These are phyloP conservation scores for Cymbopogon citratus DNA, from an alignment of 176 grass and related monocot species.

Conservation along the genomic window DNA sequence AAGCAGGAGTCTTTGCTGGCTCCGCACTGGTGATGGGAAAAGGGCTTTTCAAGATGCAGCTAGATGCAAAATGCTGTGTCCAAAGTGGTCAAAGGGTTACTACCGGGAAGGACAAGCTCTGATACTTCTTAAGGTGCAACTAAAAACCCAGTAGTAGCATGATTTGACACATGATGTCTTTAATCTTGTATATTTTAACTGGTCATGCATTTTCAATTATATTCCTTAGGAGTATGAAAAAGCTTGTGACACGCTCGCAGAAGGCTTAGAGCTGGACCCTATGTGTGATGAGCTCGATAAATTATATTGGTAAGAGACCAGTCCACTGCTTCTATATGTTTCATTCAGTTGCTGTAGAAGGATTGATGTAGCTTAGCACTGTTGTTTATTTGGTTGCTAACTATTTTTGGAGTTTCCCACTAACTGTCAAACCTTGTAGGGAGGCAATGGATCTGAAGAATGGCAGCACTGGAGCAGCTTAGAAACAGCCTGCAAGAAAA, in stretches of 20 bases:
- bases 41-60: constrained; percentile 21
- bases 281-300: neutral
- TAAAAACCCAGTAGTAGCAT: neutral
- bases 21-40: constrained; percentile 25
- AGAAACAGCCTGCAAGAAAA: neutral
- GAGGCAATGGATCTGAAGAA: neutral
- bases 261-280: constrained; percentile 6
- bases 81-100: constrained; percentile 26
- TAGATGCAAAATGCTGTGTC: neutral
- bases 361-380: neutral
- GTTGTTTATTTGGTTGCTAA: neutral
- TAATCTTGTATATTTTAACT: neutral
- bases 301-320: neutral
- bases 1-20: constrained; percentile 49
- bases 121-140: neutral
- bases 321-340: neutral
- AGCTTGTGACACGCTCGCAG: neutral
- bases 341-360: neutral
- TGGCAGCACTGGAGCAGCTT: neutral
- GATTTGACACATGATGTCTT: neutral
- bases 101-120: constrained; percentile 19
- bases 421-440: no score
- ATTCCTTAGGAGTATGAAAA: neutral
- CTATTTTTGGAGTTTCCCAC: neutral
- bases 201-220: neutral